A percentile compares a stretch with the other conserved stretches of the same genome.
These are phyloP conservation scores for Kregervanrija fluxuum DNA, from an alignment of 805 yeast genomes.

Conservation along the genomic window DNA sequence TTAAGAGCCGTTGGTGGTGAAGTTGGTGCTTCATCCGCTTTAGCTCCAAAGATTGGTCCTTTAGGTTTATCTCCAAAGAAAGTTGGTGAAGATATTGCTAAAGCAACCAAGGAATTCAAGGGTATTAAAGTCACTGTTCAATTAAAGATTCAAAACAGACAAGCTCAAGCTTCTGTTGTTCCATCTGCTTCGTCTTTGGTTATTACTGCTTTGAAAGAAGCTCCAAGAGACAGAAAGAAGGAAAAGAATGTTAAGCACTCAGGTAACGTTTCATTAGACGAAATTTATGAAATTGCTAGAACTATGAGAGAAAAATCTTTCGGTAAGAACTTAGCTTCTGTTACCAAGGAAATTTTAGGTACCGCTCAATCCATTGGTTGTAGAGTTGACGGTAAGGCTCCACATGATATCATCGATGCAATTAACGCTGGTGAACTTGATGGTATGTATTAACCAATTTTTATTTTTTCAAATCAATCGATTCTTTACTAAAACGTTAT, in stretches of 20 bases:
- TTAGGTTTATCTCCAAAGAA: slow-evolving; percentile 99
- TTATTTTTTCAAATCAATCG: neutral
- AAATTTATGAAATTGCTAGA: slow-evolving; percentile 95
- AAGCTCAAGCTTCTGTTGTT: slow-evolving; percentile 96
- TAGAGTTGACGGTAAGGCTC: slow-evolving; percentile 99
- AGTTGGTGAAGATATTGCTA: slow-evolving; percentile 99
- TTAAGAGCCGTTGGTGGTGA: slow-evolving; percentile 99
- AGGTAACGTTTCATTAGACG: slow-evolving; percentile 97
- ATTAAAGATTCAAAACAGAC: slow-evolving; percentile 99
- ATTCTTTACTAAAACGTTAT: neutral
- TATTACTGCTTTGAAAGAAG: slow-evolving; percentile 98
- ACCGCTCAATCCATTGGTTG: slow-evolving; percentile 99
- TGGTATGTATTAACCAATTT: slow-evolving; percentile 35
- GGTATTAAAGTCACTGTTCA: slow-evolving; percentile 99
- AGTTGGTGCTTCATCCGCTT: slow-evolving; percentile 99
- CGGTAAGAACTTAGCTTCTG: slow-evolving; percentile 96
- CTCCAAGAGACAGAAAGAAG: slow-evolving; percentile 99
- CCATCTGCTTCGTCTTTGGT: slow-evolving; percentile 99
- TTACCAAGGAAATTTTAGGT: slow-evolving; percentile 97
- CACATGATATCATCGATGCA: slow-evolving; percentile 97
- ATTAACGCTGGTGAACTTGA: slow-evolving; percentile 98
- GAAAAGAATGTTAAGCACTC: slow-evolving; percentile 99
- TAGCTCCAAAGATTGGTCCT: slow-evolving; percentile 99
- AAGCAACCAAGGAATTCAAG: slow-evolving; percentile 98
- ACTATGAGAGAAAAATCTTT: slow-evolving; percentile 95